Conservation (phyloP, 1,139 yeast genomes). For the Ogataea hybrid region DNA sequence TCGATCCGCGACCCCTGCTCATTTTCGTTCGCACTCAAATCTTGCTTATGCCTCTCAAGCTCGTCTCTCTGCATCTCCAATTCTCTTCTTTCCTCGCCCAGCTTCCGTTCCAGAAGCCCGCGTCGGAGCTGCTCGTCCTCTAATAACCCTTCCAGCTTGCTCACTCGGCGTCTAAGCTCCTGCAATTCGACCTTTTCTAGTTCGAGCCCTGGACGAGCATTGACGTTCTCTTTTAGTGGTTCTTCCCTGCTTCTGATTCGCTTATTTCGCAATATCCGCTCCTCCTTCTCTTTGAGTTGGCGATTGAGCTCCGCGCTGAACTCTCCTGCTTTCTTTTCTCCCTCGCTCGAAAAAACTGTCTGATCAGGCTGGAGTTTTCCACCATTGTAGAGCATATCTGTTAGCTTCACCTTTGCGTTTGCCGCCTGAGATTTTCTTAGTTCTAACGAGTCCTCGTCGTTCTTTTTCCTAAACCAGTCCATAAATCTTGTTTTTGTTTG, state of each 20-base stretch:
- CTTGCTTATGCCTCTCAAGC: background rate
- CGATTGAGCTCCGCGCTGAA: constrained; percentile 16
- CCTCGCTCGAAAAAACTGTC: constrained; percentile 10
- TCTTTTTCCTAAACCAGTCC: constrained; percentile 7
- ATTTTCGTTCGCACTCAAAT: background rate
- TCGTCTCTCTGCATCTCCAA: background rate
- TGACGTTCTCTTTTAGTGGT: constrained; percentile 1
- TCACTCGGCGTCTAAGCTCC: constrained; percentile 6
- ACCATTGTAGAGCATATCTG: constrained; percentile 13
- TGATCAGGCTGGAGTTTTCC: constrained; percentile 8
- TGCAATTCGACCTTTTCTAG: constrained; percentile 9
- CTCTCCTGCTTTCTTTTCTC: constrained; percentile 13
- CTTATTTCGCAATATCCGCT: constrained; percentile 11
- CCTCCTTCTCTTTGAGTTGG: constrained; percentile 19
- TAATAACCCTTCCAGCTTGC: constrained; percentile 6
- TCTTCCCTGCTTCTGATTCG: constrained; percentile 6
- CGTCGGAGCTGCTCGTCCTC: constrained; percentile 6
- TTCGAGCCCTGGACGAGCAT: constrained; percentile 3
- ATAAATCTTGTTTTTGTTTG: constrained; percentile 6
- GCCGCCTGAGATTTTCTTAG: constrained; percentile 15
- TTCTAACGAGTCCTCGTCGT: constrained; percentile 19
- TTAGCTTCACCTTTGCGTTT: constrained; percentile 13
- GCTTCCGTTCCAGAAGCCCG: constrained; percentile 5
- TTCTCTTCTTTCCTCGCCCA: constrained; percentile 6
- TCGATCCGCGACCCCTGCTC: constrained; percentile 3